A percentile compares a stretch with the other conserved stretches of the same genome.
phyloP scores from a whole-genome alignment of 2,329 filamentous ascomycete genomes.

The Epichloe typhina region DNA sequence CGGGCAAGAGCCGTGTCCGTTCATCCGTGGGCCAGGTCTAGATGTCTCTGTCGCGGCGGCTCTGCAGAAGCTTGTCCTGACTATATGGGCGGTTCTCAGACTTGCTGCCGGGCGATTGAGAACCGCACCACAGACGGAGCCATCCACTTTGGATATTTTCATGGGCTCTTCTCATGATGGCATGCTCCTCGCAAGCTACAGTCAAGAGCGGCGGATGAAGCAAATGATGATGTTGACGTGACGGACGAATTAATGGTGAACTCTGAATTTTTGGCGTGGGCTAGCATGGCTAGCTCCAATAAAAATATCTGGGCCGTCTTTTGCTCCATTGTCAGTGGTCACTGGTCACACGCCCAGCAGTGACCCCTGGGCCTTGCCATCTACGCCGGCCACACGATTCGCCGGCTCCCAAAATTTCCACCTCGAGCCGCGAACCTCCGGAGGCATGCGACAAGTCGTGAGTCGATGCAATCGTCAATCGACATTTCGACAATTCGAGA shows the following conservation, averaged over 20 bases:
- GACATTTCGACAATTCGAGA: no score
- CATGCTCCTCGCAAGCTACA: slow-evolving; percentile 6
- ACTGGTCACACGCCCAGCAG: not conserved
- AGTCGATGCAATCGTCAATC: not conserved
- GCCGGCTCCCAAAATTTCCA: slow-evolving; percentile 12
- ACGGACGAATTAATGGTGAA: not conserved
- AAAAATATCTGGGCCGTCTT: not conserved
- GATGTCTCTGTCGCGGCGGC: slow-evolving; percentile 10
- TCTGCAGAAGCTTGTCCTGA: slow-evolving; percentile 15
- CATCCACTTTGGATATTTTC: slow-evolving; percentile 46
- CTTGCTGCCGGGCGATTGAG: slow-evolving; percentile 29
- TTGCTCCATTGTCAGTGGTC: not conserved
- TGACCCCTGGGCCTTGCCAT: not conserved
- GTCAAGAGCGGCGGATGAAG: not conserved
- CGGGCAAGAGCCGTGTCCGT: slow-evolving; percentile 14
- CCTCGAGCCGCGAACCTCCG: not conserved
- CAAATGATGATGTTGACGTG: not conserved
- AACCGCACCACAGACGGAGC: slow-evolving; percentile 45
- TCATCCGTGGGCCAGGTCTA: slow-evolving; percentile 6
- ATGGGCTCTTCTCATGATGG: slow-evolving; percentile 43
- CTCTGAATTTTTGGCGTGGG: not conserved
- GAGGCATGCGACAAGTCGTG: slow-evolving; percentile 2
- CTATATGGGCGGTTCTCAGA: slow-evolving; percentile 10
- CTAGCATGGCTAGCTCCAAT: not conserved
- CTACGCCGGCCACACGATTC: slow-evolving; percentile 10